Evolutionary conservation across 2,329 filamentous ascomycete genomes (phyloP).

Genomic region (Aureobasidium sp.): DNA sequence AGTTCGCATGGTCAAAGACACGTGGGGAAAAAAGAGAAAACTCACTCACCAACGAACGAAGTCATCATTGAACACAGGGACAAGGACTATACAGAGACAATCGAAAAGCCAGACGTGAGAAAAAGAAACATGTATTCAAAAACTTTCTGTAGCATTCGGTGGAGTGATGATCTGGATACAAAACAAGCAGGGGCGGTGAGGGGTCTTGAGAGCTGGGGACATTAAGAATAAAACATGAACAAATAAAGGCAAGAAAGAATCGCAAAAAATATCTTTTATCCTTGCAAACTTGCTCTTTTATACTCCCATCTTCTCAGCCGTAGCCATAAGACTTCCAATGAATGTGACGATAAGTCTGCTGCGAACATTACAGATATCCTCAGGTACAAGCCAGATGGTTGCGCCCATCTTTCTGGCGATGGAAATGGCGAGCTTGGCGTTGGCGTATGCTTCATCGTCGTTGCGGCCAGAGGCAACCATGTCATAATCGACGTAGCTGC

Average conservation of each 20-base stretch:
- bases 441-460: conserved; percentile 94
- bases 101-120: too few species aligned
- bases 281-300: too few species aligned
- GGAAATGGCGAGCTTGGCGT: conserved; percentile 97
- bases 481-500: conserved; percentile 97
- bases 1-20: neutral
- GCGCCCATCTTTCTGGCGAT: conserved; percentile 99
- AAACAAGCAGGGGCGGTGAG: neutral
- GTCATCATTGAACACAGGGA: too few species aligned
- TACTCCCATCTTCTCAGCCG: conserved; percentile 47
- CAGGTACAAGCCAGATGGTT: conserved; percentile 98
- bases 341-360: conserved; percentile 95
- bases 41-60: neutral
- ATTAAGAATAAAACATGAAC: conserved; percentile 12
- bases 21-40: neutral
- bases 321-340: conserved; percentile 79
- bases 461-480: conserved; percentile 86
- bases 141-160: conserved; percentile 12
- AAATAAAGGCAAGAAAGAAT: too few species aligned
- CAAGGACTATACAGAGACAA: too few species aligned
- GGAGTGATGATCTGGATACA: neutral
- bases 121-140: neutral
- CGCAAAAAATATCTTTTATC: neutral
- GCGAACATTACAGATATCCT: conserved; percentile 97
- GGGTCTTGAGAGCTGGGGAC: neutral